A percentile compares a stretch with the other conserved stretches of the same genome.
These are phyloP conservation scores for Calonectria montana DNA, from an alignment of 2,329 filamentous ascomycete species.

Conservation along the genomic window DNA sequence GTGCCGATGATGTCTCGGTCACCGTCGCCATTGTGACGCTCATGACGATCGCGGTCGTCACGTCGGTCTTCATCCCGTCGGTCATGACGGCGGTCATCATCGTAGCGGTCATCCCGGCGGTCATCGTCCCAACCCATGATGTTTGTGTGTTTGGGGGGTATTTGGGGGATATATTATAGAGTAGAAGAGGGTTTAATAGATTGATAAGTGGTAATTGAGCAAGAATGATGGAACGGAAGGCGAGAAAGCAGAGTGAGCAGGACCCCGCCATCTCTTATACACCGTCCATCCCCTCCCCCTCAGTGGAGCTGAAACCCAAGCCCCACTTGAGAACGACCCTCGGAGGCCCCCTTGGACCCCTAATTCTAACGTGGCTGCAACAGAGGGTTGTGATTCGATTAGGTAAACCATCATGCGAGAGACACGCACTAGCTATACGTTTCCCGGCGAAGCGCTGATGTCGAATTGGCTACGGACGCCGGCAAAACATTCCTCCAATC, in stretches of 20 bases:
- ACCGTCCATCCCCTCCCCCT: conserved; percentile 1
- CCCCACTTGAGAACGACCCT: neutral
- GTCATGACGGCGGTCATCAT: neutral
- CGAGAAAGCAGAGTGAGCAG: neutral
- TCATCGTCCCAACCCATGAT: conserved; percentile 1
- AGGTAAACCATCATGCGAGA: neutral
- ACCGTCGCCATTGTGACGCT: conserved; percentile 43
- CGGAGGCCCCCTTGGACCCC: neutral
- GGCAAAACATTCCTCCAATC: neutral
- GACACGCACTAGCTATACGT: neutral
- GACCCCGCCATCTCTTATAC: neutral
- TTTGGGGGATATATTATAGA: neutral
- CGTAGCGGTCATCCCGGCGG: neutral
- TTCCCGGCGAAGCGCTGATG: neutral
- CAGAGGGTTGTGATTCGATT: neutral
- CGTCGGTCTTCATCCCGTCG: neutral
- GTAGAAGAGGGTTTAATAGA: neutral
- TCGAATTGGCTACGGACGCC: neutral
- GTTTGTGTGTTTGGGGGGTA: neutral
- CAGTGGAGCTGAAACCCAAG: neutral
- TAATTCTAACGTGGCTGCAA: neutral
- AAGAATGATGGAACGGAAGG: neutral
- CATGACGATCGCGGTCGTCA: neutral
- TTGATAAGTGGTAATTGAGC: neutral
- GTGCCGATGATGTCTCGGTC: conserved; percentile 56